These are phyloP conservation scores for Suillus placidus DNA, from an alignment of 768 basidiomycete genomes.

Conservation along the genomic window DNA sequence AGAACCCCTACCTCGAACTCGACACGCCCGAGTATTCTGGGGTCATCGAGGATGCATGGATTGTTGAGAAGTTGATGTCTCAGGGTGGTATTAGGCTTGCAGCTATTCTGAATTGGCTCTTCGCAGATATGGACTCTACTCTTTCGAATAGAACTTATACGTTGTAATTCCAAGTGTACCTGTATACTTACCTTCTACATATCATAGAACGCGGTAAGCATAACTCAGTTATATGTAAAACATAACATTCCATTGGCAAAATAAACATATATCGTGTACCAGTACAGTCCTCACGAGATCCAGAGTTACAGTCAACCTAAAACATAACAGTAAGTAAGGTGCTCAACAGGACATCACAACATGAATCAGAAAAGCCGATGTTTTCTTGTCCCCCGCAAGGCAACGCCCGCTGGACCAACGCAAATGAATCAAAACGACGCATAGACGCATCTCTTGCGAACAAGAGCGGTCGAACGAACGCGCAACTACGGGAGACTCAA, in stretches of 20 bases:
- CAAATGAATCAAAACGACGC: constrained; percentile 53
- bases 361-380: constrained; percentile 64
- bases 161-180: neutral
- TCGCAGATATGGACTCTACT: constrained; percentile 38
- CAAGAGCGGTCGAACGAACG: constrained; percentile 40
- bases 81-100: constrained; percentile 86
- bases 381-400: constrained; percentile 55
- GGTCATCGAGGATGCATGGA: constrained; percentile 60
- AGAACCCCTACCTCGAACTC: constrained; percentile 60
- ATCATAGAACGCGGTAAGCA: neutral
- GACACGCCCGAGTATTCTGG: constrained; percentile 83
- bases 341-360: neutral
- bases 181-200: neutral
- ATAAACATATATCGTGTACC: neutral
- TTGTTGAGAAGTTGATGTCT: constrained; percentile 81
- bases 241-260: neutral
- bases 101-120: constrained; percentile 77
- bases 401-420: constrained; percentile 38
- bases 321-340: neutral
- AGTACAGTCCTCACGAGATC: neutral
- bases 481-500: constrained; percentile 54
- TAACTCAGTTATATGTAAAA: neutral
- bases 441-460: constrained; percentile 35
- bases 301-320: neutral
- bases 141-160: neutral